Base-by-base conservation (phyloP, 2,329 filamentous ascomycete species). In the Colletotrichum sp. region DNA sequence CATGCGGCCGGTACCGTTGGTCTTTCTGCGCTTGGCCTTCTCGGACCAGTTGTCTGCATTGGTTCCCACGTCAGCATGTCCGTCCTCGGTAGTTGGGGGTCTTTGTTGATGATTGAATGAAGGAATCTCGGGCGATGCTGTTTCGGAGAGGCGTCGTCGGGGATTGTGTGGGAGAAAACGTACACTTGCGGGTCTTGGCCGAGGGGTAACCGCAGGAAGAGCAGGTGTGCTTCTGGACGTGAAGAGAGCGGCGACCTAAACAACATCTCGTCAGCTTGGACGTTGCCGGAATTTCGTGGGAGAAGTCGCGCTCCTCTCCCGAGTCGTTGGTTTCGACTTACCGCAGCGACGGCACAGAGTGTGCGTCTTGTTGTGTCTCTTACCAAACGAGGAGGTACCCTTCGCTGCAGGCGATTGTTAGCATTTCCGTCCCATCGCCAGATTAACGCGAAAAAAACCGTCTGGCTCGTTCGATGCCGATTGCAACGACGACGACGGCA, bases 1-100 rank as follows among this genome's bases (percentile, higher is more conserved):
- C 93, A 96, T 97, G 88, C 97, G 95, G 87, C 97, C 97, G 84
- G 95, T 96, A 83, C 97, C 97, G 86, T 94, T 96, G 85, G 96
- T 98, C 96, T 98, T 98, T 94, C 97, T 97, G 88, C 97, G 92
- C 95, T 98, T 98, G 83, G 96, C 96, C 94, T 99, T 99, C 93
- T 98, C 96, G 87, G 94, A 92, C 97, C 97, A 99, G 94, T 99
- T 98, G 93, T 93, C 96, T 98, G 85, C 85, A 76, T 38, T 64
- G 43, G 65, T 33, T 58, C 64, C 72, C 62, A 24, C 38, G 70
- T 74, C 58, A 74, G 69, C 66, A 74, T 61, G 4, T 73, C 33
- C 63, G 58, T 21, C 36, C 36, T 21, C 15, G 34, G 18, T 13
- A n/a, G 3, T 24, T 3, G 43, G 9, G 43, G 0, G 18, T 47